These are phyloP conservation scores for Medicago lupulina DNA, from an alignment of 306 rosid species.

Conservation along the genomic window DNA sequence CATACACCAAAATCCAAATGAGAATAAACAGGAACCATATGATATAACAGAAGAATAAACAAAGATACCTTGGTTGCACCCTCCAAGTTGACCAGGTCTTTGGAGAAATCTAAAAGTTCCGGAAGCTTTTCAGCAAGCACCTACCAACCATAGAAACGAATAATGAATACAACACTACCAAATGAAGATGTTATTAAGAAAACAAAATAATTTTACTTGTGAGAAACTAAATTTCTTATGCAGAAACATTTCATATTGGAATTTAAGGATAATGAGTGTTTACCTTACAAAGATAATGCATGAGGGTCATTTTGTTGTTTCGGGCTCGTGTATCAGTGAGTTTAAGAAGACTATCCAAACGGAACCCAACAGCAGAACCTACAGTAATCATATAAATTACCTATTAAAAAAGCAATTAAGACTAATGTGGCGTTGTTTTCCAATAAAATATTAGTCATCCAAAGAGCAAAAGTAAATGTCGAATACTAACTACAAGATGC, in stretches of 20 bases:
- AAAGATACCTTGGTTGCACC: conserved; percentile 76
- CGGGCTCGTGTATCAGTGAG: conserved; percentile 92
- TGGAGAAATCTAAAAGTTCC: conserved; percentile 84
- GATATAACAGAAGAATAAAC: conserved; percentile 25
- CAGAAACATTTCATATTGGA: conserved; percentile 2
- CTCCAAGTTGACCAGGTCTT: conserved; percentile 79
- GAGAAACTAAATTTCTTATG: conserved; percentile 10
- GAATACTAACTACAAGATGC: conserved; percentile 23
- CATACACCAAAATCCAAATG: conserved; percentile 30
- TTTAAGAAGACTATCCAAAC: conserved; percentile 96
- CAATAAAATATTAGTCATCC: conserved; percentile 11
- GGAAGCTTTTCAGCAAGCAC: conserved; percentile 92
- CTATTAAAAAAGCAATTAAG: conserved; percentile 37
- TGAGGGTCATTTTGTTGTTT: conserved; percentile 95
- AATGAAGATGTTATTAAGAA: conserved; percentile 11
- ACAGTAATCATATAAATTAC: conserved; percentile 34
- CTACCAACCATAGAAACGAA: conserved; percentile 53
- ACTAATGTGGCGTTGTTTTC: conserved; percentile 1
- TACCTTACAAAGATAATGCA: conserved; percentile 99
- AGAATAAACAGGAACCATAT: conserved; percentile 30
- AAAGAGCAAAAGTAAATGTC: conserved; percentile 21
- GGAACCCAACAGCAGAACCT: conserved; percentile 99
- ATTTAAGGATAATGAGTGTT: conserved; percentile 34
- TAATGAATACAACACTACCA: not conserved
- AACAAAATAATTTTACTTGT: too few relatives aligned